Percentiles rank a stretch among this genome's conserved stretches.
Conservation (phyloP, 306 rosid genomes). For the Ochetophila trinervis region DNA sequence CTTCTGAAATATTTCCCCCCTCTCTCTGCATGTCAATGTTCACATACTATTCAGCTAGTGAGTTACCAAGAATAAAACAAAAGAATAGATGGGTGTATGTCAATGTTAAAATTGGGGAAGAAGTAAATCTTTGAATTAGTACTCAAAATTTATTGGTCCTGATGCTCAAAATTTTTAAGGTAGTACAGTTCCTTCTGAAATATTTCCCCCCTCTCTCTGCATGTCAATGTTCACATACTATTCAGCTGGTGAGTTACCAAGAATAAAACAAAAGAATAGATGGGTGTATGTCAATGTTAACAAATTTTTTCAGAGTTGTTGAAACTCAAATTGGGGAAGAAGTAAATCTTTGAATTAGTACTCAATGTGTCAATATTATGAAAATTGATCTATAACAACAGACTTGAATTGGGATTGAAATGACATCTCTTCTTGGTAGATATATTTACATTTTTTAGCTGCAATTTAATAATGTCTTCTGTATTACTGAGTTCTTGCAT, state of each 20-base stretch:
- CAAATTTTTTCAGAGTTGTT: too few relatives aligned
- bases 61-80: background rate
- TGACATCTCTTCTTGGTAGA: background rate
- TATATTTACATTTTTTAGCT: background rate
- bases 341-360: too few relatives aligned
- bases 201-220: slow-evolving; percentile 10
- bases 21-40: slow-evolving; percentile 12
- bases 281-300: too few relatives aligned
- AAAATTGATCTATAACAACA: too few relatives aligned
- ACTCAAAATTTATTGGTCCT: slow-evolving; percentile 78
- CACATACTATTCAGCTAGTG: background rate
- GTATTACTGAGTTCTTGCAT: slow-evolving; percentile 18
- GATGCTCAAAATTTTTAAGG: slow-evolving; percentile 88
- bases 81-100: too few relatives aligned
- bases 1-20: slow-evolving; percentile 25
- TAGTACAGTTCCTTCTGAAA: slow-evolving; percentile 31
- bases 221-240: slow-evolving; percentile 1
- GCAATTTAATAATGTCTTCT: slow-evolving; percentile 14
- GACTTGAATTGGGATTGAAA: too few relatives aligned
- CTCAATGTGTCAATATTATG: too few relatives aligned
- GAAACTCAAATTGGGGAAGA: too few relatives aligned
- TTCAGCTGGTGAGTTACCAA: background rate
- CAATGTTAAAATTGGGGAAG: too few relatives aligned
- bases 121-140: too few relatives aligned
- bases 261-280: background rate